phyloP scores from a whole-genome alignment of 23 red algal genomes.

The Chondrus crispus region DNA sequence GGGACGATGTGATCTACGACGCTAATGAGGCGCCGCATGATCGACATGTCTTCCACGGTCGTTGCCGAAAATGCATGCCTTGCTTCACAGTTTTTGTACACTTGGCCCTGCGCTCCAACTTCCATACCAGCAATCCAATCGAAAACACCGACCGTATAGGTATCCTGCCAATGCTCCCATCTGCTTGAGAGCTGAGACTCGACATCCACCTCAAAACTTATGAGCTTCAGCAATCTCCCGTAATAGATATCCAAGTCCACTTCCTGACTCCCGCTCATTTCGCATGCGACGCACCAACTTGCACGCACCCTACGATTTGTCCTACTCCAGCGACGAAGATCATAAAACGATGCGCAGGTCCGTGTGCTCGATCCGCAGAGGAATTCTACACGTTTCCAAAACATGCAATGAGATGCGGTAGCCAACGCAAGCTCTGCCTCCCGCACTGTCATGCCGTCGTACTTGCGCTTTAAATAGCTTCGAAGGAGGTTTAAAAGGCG shows the following conservation, averaged over 20 bases:
- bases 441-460: background rate
- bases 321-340: background rate
- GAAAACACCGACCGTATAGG: background rate
- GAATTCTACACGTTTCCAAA: background rate
- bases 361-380: background rate
- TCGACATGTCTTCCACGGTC: background rate
- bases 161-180: background rate
- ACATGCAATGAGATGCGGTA: background rate
- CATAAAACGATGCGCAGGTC: background rate
- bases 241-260: background rate
- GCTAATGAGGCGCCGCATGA: background rate
- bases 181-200: background rate
- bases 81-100: background rate
- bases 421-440: background rate
- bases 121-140: background rate
- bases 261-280: background rate
- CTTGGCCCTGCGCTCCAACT: background rate
- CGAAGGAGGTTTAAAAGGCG: background rate
- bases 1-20: background rate
- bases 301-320: background rate
- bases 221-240: background rate
- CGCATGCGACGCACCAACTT: background rate
- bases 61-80: background rate
- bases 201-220: background rate
- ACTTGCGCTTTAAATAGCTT: background rate